phyloP scores from a whole-genome alignment of 2,329 filamentous ascomycete genomes.

The Chrysosporium keratinophilum region DNA sequence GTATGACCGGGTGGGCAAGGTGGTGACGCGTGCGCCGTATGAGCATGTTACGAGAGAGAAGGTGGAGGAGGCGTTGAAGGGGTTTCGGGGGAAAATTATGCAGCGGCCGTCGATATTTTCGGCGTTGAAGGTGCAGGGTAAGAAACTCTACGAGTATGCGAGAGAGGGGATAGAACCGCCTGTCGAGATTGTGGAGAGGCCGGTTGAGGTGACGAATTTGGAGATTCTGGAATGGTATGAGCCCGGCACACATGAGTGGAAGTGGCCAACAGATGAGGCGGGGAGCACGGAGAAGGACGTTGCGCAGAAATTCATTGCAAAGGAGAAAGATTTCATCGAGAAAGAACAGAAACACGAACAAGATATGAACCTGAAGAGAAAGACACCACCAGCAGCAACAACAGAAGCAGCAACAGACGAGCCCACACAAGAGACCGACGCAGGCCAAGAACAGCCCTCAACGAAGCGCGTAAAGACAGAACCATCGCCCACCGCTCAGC shows the following conservation, averaged over 20 bases:
- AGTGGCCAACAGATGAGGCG: conserved; percentile 71
- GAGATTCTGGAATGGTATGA: conserved; percentile 77
- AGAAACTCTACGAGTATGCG: conserved; percentile 92
- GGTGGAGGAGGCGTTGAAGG: conserved; percentile 64
- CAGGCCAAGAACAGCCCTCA: neutral
- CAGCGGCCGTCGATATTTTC: conserved; percentile 91
- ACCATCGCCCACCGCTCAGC: neutral
- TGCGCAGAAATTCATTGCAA: conserved; percentile 54
- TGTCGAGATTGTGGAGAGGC: conserved; percentile 67
- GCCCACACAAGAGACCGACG: neutral
- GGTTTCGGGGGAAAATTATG: conserved; percentile 72
- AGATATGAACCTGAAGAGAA: conserved; percentile 26
- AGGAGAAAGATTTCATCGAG: conserved; percentile 23
- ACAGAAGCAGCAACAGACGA: conserved; percentile 4
- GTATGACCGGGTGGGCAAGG: conserved; percentile 77
- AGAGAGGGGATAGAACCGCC: conserved; percentile 80
- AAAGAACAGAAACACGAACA: conserved; percentile 10
- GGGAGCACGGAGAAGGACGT: conserved; percentile 63
- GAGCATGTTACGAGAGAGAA: conserved; percentile 68
- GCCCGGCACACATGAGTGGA: conserved; percentile 66
- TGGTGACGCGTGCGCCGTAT: conserved; percentile 64
- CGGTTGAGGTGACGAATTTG: conserved; percentile 66
- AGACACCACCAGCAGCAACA: conserved; percentile 25
- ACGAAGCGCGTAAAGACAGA: conserved; percentile 9
- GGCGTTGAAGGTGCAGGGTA: conserved; percentile 84